Evolutionary conservation across 2,329 filamentous ascomycete species (phyloP), one percentile per base, ranked within the genome.

Genomic region (Neoarthrinium moseri): DNA sequence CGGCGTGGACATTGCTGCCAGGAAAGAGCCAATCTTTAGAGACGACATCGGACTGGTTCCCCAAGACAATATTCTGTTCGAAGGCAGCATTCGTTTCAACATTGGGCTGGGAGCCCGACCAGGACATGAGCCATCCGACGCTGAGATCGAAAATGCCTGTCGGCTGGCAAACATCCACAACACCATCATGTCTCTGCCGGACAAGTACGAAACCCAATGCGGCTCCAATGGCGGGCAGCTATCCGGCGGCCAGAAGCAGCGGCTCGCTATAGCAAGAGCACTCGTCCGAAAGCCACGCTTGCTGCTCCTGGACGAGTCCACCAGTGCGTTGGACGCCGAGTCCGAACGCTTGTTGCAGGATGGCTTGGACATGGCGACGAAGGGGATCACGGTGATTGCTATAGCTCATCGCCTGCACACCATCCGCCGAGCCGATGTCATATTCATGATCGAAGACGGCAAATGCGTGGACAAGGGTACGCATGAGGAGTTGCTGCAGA

Each of bases 221-320:
- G 78, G 91, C 6, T 84, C 87, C n/a, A 84, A 87, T 51, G 87
- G 86, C 2, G 84, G 86, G 0, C 77, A 84, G 18, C 67, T 95
- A 3, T 91, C 86, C 0, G 89, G 89, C 2, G 90, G 90, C 0
- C 89, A 95, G 62, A 81, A 84, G 13, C 89, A 95, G 63, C 78
- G 89, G 1, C 67, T 95, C 12, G 83, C 84, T 1, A 91, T 95
- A 58, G 89, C 90, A 0, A 76, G 89, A 20, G 88, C 89, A 0
- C 71, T 92, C 3, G 77, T 91, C 3, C 78, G 89, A 0, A 77
- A 80, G 50, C 89, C 89, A 0, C 77, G 84, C 37, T 73, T 95
- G 2, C 66, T 95, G 15, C 78, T 95, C 30, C 73, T 95, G 1
- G 90, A 95, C 56, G 89, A 95, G 70, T 87, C 87, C 23, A 95